Percentiles rank a stretch among this genome's conserved stretches.
Evolutionary conservation across 164 flowering plant genomes (phyloP).

Genomic region (Piper longum): DNA sequence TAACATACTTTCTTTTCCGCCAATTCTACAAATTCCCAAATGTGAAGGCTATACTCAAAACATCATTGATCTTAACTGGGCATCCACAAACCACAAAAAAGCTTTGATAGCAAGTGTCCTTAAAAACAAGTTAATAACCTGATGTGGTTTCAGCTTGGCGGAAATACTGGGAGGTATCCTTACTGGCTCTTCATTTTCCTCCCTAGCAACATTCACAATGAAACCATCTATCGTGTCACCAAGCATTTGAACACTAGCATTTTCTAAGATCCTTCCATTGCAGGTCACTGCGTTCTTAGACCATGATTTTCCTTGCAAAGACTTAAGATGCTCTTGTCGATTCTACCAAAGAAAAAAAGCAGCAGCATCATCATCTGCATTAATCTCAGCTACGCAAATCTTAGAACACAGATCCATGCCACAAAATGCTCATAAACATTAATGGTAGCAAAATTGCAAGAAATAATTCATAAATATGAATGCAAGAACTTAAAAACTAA

Average conservation of each 20-base stretch:
- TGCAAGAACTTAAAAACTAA: not conserved
- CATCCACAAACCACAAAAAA: not conserved
- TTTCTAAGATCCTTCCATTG: slow-evolving; percentile 30
- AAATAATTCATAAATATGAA: too few relatives aligned
- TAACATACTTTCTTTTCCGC: too few relatives aligned
- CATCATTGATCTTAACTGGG: too few relatives aligned
- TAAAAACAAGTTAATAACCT: slow-evolving; percentile 28
- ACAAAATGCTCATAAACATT: too few relatives aligned
- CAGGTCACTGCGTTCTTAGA: slow-evolving; percentile 21
- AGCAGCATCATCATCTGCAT: too few relatives aligned
- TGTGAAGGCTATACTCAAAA: too few relatives aligned
- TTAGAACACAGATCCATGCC: too few relatives aligned
- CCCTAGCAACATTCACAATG: slow-evolving; percentile 89
- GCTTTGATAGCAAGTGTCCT: too few relatives aligned
- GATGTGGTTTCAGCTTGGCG: slow-evolving; percentile 75
- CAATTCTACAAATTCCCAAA: too few relatives aligned
- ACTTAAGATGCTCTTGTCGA: slow-evolving; percentile 89
- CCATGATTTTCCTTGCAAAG: slow-evolving; percentile 54
- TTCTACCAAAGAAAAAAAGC: slow-evolving; percentile 32
- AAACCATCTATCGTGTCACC: slow-evolving; percentile 74
- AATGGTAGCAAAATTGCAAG: too few relatives aligned
- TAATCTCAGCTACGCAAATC: too few relatives aligned
- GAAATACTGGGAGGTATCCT: slow-evolving; percentile 88
- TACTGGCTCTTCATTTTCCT: slow-evolving; percentile 79
- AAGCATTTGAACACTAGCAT: slow-evolving; percentile 48